phyloP scores from a whole-genome alignment of 2,329 filamentous ascomycete genomes.

The Colletotrichum chlorophyti region DNA sequence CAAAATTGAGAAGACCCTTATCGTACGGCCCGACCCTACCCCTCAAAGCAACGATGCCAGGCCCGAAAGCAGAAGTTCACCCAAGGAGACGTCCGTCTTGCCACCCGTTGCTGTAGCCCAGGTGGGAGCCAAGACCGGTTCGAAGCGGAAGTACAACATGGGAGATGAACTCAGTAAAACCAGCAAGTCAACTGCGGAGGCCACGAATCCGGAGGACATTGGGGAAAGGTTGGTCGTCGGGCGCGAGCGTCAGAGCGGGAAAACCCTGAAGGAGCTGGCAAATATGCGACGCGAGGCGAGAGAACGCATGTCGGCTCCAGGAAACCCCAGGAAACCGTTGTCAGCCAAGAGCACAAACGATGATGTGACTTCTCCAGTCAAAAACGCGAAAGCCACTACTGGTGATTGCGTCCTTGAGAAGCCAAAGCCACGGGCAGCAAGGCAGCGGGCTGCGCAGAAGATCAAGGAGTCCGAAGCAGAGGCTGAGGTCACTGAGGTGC shows the following conservation, averaged over 20 bases:
- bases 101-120: not conserved
- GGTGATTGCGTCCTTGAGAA: conserved; percentile 26
- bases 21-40: conserved; percentile 15
- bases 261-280: conserved; percentile 55
- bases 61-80: conserved; percentile 1
- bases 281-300: conserved; percentile 48
- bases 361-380: conserved; percentile 64
- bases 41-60: not conserved
- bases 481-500: conserved; percentile 1
- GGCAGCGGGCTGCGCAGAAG: conserved; percentile 37
- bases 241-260: conserved; percentile 42
- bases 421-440: conserved; percentile 40
- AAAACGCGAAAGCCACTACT: conserved; percentile 44
- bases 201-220: conserved; percentile 37
- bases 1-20: conserved; percentile 8
- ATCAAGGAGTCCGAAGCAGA: conserved; percentile 33
- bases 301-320: conserved; percentile 37
- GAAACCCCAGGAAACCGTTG: conserved; percentile 54
- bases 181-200: conserved; percentile 31
- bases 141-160: conserved; percentile 65
- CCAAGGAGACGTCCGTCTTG: conserved; percentile 2
- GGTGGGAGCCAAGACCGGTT: conserved; percentile 49
- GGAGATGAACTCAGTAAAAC: conserved; percentile 56
- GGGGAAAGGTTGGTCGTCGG: conserved; percentile 31
- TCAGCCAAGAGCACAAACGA: conserved; percentile 66